Conservation (phyloP, 768 basidiomycete genomes). For the Vararia minispora region DNA sequence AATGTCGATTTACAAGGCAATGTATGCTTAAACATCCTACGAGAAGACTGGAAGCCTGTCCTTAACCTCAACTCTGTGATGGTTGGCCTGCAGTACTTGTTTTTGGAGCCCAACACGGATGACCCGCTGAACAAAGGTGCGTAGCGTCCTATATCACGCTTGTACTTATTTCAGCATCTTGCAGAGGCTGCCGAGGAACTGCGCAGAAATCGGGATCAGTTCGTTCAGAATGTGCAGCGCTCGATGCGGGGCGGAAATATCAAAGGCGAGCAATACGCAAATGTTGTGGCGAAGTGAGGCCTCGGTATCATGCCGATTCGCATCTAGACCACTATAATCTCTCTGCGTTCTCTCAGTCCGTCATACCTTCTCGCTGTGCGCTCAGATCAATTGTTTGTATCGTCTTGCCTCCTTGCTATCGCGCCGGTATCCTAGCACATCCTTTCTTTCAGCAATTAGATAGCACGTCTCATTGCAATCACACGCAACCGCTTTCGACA, state of each 20-base stretch:
- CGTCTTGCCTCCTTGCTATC: too few species aligned
- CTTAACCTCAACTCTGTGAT: constrained; percentile 96
- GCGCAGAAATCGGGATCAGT: constrained; percentile 76
- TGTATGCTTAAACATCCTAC: constrained; percentile 94
- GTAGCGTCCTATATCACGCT: constrained; percentile 16
- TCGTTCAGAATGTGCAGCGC: constrained; percentile 73
- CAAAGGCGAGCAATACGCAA: constrained; percentile 72
- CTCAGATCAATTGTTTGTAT: too few species aligned
- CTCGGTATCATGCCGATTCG: constrained; percentile 1
- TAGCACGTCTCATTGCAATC: too few species aligned
- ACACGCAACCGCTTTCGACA: too few species aligned
- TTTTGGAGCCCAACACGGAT: constrained; percentile 97
- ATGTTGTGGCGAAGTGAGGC: constrained; percentile 43
- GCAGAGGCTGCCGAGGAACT: constrained; percentile 95
- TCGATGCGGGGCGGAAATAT: constrained; percentile 78
- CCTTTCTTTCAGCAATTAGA: too few species aligned
- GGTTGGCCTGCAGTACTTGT: constrained; percentile 96
- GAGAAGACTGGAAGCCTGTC: constrained; percentile 99
- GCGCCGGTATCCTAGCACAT: too few species aligned
- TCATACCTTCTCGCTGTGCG: background rate
- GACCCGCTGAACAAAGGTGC: constrained; percentile 97
- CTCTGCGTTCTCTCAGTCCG: background rate
- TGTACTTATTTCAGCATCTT: background rate
- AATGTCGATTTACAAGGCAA: constrained; percentile 98
- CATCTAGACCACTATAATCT: constrained; percentile 3